These are phyloP conservation scores for Anastatica hierochuntica DNA, from an alignment of 345 rosid species.

Conservation along the genomic window DNA sequence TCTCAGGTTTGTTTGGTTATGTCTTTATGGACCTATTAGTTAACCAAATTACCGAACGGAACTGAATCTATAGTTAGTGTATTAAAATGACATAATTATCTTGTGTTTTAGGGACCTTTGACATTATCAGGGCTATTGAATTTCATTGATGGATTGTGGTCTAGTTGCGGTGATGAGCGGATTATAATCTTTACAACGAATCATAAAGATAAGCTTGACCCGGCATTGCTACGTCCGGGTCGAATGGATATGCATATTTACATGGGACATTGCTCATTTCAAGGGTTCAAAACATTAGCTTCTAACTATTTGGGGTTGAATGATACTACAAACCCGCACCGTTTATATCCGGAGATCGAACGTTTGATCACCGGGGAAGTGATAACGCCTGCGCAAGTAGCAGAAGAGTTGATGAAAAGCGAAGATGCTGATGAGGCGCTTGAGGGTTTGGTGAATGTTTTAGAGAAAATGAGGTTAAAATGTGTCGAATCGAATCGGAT, in stretches of 20 bases:
- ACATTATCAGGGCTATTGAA: slow-evolving; percentile 56
- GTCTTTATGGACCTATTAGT: no score
- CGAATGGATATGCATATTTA: slow-evolving; percentile 79
- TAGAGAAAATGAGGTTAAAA: slow-evolving; percentile 32
- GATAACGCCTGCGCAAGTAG: slow-evolving; percentile 45
- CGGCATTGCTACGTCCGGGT: slow-evolving; percentile 56
- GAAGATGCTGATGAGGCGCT: slow-evolving; percentile 43
- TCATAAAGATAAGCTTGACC: slow-evolving; percentile 61
- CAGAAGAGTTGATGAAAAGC: slow-evolving; percentile 51
- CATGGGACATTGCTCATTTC: slow-evolving; percentile 52
- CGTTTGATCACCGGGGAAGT: slow-evolving; percentile 20
- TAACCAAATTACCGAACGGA: no score
- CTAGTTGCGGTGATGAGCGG: slow-evolving; percentile 61
- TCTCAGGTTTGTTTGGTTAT: no score
- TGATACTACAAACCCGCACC: slow-evolving; percentile 21
- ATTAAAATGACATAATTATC: no score
- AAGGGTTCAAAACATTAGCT: slow-evolving; percentile 44
- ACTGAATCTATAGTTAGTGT: no score
- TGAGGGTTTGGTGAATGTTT: slow-evolving; percentile 33
- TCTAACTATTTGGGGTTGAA: slow-evolving; percentile 35
- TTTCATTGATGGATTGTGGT: slow-evolving; percentile 71
- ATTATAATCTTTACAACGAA: slow-evolving; percentile 76
- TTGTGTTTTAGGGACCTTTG: slow-evolving; percentile 28
- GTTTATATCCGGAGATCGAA: slow-evolving; percentile 30
- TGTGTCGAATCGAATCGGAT: background rate